Percentiles rank a stretch among this genome's conserved stretches.
Conservation (phyloP, 345 rosid species). For the Linum tenue region DNA sequence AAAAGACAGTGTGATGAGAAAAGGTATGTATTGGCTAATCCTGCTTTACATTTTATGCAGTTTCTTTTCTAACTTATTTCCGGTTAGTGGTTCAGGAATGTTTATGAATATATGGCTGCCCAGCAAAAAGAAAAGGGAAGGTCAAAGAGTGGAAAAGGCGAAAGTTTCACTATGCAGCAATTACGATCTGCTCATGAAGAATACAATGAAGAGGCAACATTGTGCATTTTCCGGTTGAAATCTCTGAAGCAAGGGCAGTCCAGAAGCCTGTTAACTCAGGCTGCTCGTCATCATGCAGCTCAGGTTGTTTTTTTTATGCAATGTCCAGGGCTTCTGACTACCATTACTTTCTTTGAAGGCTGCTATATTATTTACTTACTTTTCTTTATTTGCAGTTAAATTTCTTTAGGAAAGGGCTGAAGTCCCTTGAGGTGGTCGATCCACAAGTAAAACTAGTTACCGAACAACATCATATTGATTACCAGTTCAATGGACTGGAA, state of each 20-base stretch:
- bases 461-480: constrained; percentile 78
- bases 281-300: constrained; percentile 92
- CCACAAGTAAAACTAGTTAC: constrained; percentile 52
- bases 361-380: background rate
- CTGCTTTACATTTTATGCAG: constrained; percentile 12
- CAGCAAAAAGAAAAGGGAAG: constrained; percentile 81
- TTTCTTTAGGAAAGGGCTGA: constrained; percentile 71
- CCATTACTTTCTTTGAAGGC: constrained; percentile 2
- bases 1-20: constrained; percentile 93
- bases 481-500: constrained; percentile 56
- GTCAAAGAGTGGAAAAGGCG: constrained; percentile 68
- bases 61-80: constrained; percentile 9
- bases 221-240: constrained; percentile 77
- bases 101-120: constrained; percentile 59
- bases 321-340: constrained; percentile 6
- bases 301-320: constrained; percentile 45
- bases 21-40: constrained; percentile 37
- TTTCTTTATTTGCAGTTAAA: constrained; percentile 47
- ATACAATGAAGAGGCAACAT: constrained; percentile 73
- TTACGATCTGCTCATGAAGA: constrained; percentile 66
- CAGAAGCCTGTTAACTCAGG: constrained; percentile 88
- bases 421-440: constrained; percentile 77
- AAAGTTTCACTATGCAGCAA: constrained; percentile 39
- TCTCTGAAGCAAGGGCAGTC: constrained; percentile 91
- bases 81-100: constrained; percentile 42